Evolutionary conservation across 148 eudicot species (phyloP), one percentile per base, ranked within the genome.

Genomic region (Tetragonia tetragonoides): DNA sequence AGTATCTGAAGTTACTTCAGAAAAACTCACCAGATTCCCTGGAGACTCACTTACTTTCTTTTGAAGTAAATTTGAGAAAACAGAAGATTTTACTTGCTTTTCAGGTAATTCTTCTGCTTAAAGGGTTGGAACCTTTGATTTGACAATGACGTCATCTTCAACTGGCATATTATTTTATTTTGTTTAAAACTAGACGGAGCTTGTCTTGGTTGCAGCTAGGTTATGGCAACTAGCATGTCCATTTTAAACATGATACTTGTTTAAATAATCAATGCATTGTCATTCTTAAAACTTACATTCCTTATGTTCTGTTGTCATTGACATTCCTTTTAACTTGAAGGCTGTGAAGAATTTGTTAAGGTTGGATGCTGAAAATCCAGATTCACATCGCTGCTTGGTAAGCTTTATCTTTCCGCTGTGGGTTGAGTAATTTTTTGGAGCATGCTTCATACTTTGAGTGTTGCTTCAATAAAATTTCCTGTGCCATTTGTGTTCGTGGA

Each of bases 311-410:
- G 51, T 73, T 20, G 39, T 40, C 14, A 40, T 74, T 40, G 10
- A 21, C 28, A 49, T 57, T 38, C 12, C 61, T 44, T 81, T 77
- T 80, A 51, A 63, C 47, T 21, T 78, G 80, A 76, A 95, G 99
- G 99, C 99, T 80, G 65, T 95, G 78, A 95, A 95, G 89, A 89
- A 93, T 84, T 83, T 95, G 73, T 53, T 85, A 70, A 89, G 91
- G 83, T 79, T 95, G 89, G 97, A 95, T 86, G 91, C 95, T 51
- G 97, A 91, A 78, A 87, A 80, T 80, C 93, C 95, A 57, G 93
- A 93, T 66, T 72, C 97, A 17, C 99, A 95, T 84, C 84, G 97
- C 72, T 93, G 97, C 80, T 88, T 93, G 99, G 99, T 95, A 95
- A 70, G 86, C 42, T 11, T 60, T 54, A 10, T 42, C 60, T 54